Percentiles rank a stretch among this genome's conserved stretches.
Evolutionary conservation across 73 alveolate genomes (phyloP).

Genomic region (Stentor roeselii): DNA sequence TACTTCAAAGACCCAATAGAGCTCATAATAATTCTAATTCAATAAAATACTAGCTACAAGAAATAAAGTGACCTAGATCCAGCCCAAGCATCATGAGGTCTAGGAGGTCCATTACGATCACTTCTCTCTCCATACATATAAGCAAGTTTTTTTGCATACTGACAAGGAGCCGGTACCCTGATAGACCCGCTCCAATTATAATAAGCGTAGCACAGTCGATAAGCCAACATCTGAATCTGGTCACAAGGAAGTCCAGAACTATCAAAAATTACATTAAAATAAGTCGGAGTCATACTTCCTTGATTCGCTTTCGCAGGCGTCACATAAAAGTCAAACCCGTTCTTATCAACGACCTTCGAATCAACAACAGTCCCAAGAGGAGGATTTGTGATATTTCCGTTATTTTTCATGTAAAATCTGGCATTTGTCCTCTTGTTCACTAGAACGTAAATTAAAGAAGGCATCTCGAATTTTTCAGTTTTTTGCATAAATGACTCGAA

Average conservation of each 20-base stretch:
- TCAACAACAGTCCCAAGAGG: slow-evolving; percentile 90
- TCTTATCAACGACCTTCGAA: slow-evolving; percentile 68
- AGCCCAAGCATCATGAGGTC: slow-evolving; percentile 9
- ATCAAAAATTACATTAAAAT: slow-evolving; percentile 78
- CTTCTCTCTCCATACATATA: slow-evolving; percentile 68
- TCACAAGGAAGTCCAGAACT: slow-evolving; percentile 60
- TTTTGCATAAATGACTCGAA: slow-evolving; percentile 5
- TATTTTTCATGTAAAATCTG: slow-evolving; percentile 48
- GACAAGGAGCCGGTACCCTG: slow-evolving; percentile 87
- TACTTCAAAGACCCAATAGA: too few species aligned
- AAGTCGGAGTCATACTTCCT: slow-evolving; percentile 97
- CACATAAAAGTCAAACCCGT: slow-evolving; percentile 88
- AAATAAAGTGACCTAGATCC: neutral
- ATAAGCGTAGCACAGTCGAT: slow-evolving; percentile 85
- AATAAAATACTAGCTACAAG: slow-evolving; percentile 4
- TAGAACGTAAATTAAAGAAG: slow-evolving; percentile 41
- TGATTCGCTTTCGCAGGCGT: slow-evolving; percentile 84
- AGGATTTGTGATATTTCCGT: slow-evolving; percentile 60
- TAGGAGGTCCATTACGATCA: slow-evolving; percentile 13
- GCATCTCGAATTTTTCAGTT: slow-evolving; percentile 27
- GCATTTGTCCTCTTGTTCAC: slow-evolving; percentile 68
- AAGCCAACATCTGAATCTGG: slow-evolving; percentile 70
- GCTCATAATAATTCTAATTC: neutral
- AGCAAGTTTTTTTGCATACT: slow-evolving; percentile 89
- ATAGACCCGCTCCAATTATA: slow-evolving; percentile 92